Evolutionary conservation across 129 eudicot species (phyloP), one percentile per base, ranked within the genome.

Genomic region (Pseudognaphalium luteoalbum): DNA sequence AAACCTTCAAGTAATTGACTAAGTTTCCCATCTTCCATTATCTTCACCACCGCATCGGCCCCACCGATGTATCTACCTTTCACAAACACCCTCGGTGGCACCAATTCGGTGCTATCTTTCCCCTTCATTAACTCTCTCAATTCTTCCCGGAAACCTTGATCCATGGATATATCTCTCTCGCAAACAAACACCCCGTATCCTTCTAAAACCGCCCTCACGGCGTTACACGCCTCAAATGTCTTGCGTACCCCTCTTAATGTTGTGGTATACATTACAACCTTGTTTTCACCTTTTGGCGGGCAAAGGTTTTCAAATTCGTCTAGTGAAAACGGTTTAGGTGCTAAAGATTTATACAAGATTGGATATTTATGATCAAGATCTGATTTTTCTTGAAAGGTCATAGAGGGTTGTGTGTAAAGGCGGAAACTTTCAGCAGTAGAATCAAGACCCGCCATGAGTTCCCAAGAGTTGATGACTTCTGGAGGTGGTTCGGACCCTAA

Each of bases 391-490:
- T 71, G 71, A 52, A 51, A 12, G 66, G 37, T 15, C 21, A 29
- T 11, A 16, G 4, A 44, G 51, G 51, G 16, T 44, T 12, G 52
- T 0, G 74, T 77, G 35, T 85, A 72, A 82, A 87, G 83, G n/a
- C 92, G 86, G 83, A 88, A 88, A 79, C 92, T 72, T 72, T 77
- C 87, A 5, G 44, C 59, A 67, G 81, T 75, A 57, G 85, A 32
- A 75, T 95, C 99, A 54, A 95, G 94, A 34, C 94, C 99, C 7
- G 94, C 96, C 99, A 95, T 95, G 69, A 95, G 92, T 68, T 95
- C 99, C 99, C 97, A 89, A 0, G 96, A 89, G 73, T 95, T 91
- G 86, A 95, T 95, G 79, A 92, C 82, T 58, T 95, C 97, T 5
- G 88, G 90, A 15, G 85, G 57, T 59, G 83, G 65, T 66, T 80